phyloP scores from a whole-genome alignment of 345 rosid genomes.

The Corymbia maculata region DNA sequence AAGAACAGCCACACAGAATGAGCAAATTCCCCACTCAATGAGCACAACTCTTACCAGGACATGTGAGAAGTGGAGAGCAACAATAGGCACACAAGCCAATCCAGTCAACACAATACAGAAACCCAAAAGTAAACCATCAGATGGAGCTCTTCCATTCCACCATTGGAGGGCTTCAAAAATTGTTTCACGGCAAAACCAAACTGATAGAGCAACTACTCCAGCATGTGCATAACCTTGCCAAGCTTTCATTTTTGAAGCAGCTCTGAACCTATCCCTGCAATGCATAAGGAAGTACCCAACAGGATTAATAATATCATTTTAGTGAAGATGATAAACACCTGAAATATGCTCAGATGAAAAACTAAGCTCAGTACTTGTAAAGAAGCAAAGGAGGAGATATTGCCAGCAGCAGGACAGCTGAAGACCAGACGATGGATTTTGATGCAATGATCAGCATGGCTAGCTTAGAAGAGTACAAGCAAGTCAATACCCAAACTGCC shows the following conservation, averaged over 20 bases:
- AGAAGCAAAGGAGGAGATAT: conserved; percentile 89
- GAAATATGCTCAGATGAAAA: background rate
- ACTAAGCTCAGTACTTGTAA: conserved; percentile 47
- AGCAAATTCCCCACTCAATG: background rate
- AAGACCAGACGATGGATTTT: conserved; percentile 78
- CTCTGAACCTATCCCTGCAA: conserved; percentile 73
- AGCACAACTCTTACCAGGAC: conserved; percentile 51
- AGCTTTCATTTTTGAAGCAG: conserved; percentile 86
- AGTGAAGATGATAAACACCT: background rate
- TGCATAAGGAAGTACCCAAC: conserved; percentile 8
- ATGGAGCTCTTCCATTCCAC: conserved; percentile 94
- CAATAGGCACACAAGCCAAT: conserved; percentile 86
- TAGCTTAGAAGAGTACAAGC: conserved; percentile 88
- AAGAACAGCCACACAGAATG: background rate
- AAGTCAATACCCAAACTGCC: conserved; percentile 88
- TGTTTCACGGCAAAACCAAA: conserved; percentile 96
- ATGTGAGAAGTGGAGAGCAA: conserved; percentile 87
- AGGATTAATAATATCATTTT: background rate
- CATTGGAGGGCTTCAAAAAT: conserved; percentile 93
- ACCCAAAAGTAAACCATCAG: conserved; percentile 94
- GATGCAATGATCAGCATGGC: conserved; percentile 84
- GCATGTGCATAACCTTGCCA: conserved; percentile 98
- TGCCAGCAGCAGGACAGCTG: conserved; percentile 78
- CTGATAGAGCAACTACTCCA: conserved; percentile 65
- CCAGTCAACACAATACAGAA: conserved; percentile 74